phyloP scores from a whole-genome alignment of 345 rosid species.

The Cochlearia excelsa region DNA sequence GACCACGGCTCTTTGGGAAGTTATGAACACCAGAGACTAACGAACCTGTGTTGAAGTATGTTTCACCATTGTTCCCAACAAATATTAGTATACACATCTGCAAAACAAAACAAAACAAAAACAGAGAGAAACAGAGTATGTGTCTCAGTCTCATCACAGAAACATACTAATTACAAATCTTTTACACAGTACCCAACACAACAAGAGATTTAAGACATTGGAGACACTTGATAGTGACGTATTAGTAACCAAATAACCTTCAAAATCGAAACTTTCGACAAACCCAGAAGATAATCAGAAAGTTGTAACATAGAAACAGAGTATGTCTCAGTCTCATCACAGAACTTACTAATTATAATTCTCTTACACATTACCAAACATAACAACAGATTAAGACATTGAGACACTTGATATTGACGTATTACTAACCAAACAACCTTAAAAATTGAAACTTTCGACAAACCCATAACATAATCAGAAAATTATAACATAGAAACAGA shows the following conservation, averaged over 20 bases:
- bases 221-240: constrained; percentile 16
- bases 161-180: too few species aligned
- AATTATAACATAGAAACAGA: too few species aligned
- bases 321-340: too few species aligned
- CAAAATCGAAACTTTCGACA: constrained; percentile 18
- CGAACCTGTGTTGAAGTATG: constrained; percentile 92
- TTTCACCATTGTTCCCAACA: constrained; percentile 89
- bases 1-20: constrained; percentile 96
- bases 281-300: not conserved
- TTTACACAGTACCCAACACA: too few species aligned
- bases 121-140: too few species aligned
- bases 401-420: constrained; percentile 15
- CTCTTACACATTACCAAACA: too few species aligned
- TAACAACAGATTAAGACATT: not conserved
- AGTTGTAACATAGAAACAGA: too few species aligned
- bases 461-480: not conserved
- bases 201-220: not conserved
- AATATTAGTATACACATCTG: constrained; percentile 96
- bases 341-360: too few species aligned
- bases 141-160: too few species aligned
- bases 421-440: constrained; percentile 18
- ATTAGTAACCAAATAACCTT: constrained; percentile 18
- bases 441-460: constrained; percentile 18
- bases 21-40: constrained; percentile 94
- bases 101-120: constrained; percentile 5